Conservation (phyloP, 306 rosid species). For the Fragaria ananassa region DNA sequence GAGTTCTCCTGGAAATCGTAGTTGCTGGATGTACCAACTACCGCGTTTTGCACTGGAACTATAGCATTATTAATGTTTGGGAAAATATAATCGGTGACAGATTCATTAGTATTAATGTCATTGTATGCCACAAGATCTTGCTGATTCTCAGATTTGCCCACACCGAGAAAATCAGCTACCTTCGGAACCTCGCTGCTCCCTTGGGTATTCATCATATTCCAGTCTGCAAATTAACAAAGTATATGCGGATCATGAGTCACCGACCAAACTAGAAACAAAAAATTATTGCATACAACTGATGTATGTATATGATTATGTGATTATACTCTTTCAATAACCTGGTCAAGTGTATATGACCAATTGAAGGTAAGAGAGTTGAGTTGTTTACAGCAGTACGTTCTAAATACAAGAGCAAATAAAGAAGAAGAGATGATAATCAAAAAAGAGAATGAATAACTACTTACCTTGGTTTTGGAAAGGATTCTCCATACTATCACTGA, state of each 20-base stretch:
- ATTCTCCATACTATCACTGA: conserved; percentile 65
- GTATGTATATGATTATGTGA: background rate
- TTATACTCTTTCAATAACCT: background rate
- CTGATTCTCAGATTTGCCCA: conserved; percentile 70
- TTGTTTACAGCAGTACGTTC: background rate
- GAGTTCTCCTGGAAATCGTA: conserved; percentile 69
- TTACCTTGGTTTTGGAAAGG: conserved; percentile 85
- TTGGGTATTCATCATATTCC: conserved; percentile 67
- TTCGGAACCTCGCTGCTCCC: conserved; percentile 64
- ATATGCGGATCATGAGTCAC: background rate
- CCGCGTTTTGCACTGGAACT: conserved; percentile 51
- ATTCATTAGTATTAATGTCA: conserved; percentile 52
- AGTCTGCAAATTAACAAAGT: conserved; percentile 42
- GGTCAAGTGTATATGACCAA: background rate
- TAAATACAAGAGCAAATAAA: background rate
- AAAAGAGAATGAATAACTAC: background rate
- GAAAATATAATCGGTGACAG: conserved; percentile 70
- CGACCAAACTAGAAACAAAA: background rate
- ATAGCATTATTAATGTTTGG: conserved; percentile 26
- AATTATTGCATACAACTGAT: background rate
- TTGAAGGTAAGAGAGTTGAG: background rate
- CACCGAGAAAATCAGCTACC: conserved; percentile 98
- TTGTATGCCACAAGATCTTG: conserved; percentile 63
- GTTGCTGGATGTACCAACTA: conserved; percentile 39
- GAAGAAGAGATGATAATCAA: background rate